phyloP scores from a whole-genome alignment of 164 flowering plant genomes.

The Umbellularia californica region DNA sequence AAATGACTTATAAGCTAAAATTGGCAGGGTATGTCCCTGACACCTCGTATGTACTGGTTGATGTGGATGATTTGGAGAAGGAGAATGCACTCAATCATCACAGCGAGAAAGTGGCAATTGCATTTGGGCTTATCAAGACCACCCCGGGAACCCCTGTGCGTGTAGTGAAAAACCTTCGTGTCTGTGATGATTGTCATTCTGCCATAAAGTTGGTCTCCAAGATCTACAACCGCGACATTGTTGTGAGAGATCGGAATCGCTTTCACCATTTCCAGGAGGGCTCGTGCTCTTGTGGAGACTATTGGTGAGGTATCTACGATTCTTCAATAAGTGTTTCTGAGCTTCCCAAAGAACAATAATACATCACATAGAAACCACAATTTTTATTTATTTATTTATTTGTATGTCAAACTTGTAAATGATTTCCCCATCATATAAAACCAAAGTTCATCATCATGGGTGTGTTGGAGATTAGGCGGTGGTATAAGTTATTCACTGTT shows the following conservation, averaged over 20 bases:
- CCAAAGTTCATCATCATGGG: too few species aligned
- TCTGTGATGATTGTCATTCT: conserved; percentile 29
- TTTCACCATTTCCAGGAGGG: conserved; percentile 40
- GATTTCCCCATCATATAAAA: too few species aligned
- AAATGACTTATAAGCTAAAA: conserved; percentile 7
- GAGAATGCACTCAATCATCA: conserved; percentile 50
- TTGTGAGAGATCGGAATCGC: conserved; percentile 51
- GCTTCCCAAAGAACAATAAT: not conserved
- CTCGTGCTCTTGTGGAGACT: conserved; percentile 2
- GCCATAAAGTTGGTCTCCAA: conserved; percentile 47
- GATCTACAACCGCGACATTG: conserved; percentile 40
- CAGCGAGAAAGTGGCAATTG: conserved; percentile 60
- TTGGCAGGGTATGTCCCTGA: conserved; percentile 9
- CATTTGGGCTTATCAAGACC: conserved; percentile 44
- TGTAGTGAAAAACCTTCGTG: conserved; percentile 51
- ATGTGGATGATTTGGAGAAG: conserved; percentile 15
- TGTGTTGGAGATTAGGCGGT: too few species aligned
- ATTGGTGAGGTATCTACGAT: conserved; percentile 3
- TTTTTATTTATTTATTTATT: too few species aligned
- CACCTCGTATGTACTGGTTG: conserved; percentile 1
- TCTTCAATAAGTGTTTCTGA: not conserved
- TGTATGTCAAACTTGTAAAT: not conserved
- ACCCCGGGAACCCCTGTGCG: conserved; percentile 21
- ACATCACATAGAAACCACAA: not conserved
- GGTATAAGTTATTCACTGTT: too few species aligned